Conservation (phyloP, 805 yeast species). For the Candida ipomoeae region DNA sequence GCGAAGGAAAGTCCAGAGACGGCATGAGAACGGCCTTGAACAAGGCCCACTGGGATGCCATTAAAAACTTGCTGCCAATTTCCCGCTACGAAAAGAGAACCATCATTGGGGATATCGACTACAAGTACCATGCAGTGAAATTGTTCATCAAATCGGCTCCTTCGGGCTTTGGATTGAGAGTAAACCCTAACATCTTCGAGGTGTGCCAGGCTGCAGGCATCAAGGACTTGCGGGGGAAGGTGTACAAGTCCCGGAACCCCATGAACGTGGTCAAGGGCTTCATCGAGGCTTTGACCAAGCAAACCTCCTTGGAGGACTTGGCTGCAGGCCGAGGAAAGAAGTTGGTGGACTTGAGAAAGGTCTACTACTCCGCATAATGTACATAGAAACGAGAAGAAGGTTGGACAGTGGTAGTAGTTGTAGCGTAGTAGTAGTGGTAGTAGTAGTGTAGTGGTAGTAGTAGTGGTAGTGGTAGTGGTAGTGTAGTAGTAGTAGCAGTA, state of each 20-base stretch:
- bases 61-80: constrained; percentile 72
- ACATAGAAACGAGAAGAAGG: constrained; percentile 4
- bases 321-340: constrained; percentile 93
- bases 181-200: constrained; percentile 84
- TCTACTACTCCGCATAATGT: constrained; percentile 61
- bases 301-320: constrained; percentile 77
- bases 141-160: constrained; percentile 82
- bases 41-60: constrained; percentile 92
- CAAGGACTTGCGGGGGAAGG: constrained; percentile 87
- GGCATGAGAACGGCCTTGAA: constrained; percentile 69
- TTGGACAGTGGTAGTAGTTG: too few species aligned
- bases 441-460: too few species aligned
- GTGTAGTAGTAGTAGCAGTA: too few species aligned
- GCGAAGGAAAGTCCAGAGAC: constrained; percentile 87
- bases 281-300: constrained; percentile 78
- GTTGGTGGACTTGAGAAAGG: constrained; percentile 86
- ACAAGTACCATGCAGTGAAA: constrained; percentile 83
- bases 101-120: constrained; percentile 74
- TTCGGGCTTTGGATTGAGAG: constrained; percentile 90
- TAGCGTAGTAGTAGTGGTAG: too few species aligned
- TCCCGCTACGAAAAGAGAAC: constrained; percentile 92
- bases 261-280: constrained; percentile 93
- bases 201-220: constrained; percentile 92
- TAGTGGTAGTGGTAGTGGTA: too few species aligned
- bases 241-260: constrained; percentile 86